Evolutionary conservation across 345 rosid genomes (phyloP).

Genomic region (Syzygium aromaticum): DNA sequence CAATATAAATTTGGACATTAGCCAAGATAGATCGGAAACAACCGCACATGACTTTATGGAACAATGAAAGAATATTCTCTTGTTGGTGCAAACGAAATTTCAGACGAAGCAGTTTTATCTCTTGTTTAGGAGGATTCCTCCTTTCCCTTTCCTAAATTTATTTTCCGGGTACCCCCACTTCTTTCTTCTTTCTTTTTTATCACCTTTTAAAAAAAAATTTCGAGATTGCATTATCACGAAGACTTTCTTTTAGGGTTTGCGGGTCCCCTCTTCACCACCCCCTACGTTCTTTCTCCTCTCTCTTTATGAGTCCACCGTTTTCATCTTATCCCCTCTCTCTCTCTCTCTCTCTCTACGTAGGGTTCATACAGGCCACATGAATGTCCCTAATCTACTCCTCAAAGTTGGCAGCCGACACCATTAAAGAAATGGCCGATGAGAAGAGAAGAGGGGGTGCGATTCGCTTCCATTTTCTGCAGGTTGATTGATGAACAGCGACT

Average conservation of each 20-base stretch:
- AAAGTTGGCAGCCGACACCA: constrained; percentile 28
- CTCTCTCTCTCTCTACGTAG: not conserved
- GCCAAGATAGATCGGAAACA: too few species aligned
- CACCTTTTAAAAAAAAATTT: not conserved
- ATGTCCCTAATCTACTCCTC: constrained; percentile 9
- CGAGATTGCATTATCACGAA: not conserved
- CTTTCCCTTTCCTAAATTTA: not conserved
- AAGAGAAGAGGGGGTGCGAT: not conserved
- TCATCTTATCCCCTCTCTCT: not conserved
- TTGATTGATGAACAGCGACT: not conserved
- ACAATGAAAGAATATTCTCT: too few species aligned
- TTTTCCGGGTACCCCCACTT: too few species aligned
- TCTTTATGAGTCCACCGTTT: not conserved
- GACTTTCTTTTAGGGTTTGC: not conserved
- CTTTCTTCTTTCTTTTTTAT: not conserved
- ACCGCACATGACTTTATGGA: too few species aligned
- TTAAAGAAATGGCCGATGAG: not conserved
- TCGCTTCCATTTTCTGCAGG: not conserved
- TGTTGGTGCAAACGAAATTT: too few species aligned
- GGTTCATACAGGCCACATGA: constrained; percentile 1
- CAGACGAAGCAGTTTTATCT: too few species aligned
- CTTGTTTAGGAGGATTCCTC: not conserved
- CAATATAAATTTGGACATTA: too few species aligned
- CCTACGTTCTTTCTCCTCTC: not conserved
- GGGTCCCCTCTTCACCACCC: not conserved